Evolutionary conservation across 495 filamentous ascomycete genomes (phyloP), one percentile per base, ranked within the genome.

Genomic region (Penicillium dipodomyicola): DNA sequence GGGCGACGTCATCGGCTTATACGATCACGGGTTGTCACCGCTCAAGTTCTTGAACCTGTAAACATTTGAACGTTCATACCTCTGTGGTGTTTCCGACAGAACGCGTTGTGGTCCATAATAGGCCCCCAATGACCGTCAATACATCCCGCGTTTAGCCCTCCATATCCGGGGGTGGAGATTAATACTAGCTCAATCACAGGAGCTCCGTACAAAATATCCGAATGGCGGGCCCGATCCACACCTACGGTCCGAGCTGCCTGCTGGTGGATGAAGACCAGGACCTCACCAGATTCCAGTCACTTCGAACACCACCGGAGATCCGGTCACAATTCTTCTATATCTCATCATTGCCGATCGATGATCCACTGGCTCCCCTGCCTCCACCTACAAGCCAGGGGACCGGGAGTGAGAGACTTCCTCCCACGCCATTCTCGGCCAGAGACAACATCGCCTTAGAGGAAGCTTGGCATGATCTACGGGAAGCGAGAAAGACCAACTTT

Each of bases 321-420:
- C 78, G 78, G 25, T 80, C 87, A 43, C 91, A 91, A 43, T 95
- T 88, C 75, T 95, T 93, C 67, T 94, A 93, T 71, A 77, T 82
- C 29, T 92, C 90, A 14, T 76, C 81, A 19, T 76, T 90, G 30
- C 84, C 89, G 39, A 87, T 95, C 65, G 90, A 95, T 67, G 90
- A 95, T 68, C 90, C 90, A 12, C 79, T 93, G 41, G 86, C 87
- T 5, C 80, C 87, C 1, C 68, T 87, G 19, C 84, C 88, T 17
- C 75, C 82, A 30, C 71, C 81, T 19, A 68, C 79, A 19, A 76
- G 77, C 49, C 69, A 82, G 37, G 76, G 76, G 43, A 67, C 78
- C 14, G 64, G 67, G 19, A 68, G 72, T 56, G 69, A 80, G 22
- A 84, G 81, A 54, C 73, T 78, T 25, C 81, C 85, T 25, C 83